phyloP scores from a whole-genome alignment of 805 yeast genomes.

The Yamadazyma kitorensis region DNA sequence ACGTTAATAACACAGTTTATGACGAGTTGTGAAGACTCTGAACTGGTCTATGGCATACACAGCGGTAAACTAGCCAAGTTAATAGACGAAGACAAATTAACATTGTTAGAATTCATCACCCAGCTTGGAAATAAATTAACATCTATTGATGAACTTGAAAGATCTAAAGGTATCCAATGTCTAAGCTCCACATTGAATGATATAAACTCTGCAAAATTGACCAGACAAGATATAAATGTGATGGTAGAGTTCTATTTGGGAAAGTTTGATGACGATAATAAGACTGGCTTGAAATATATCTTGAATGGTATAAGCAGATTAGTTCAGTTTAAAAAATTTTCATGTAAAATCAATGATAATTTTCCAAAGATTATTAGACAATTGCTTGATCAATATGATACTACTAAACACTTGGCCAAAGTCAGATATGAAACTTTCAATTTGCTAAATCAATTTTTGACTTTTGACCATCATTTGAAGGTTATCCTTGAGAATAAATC shows the following conservation, averaged over 20 bases:
- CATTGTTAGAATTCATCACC: conserved; percentile 54
- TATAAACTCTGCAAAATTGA: conserved; percentile 23
- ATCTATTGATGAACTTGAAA: conserved; percentile 50
- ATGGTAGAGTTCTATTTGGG: conserved; percentile 57
- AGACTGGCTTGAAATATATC: conserved; percentile 48
- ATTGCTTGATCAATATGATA: conserved; percentile 44
- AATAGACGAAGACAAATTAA: conserved; percentile 19
- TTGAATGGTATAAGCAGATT: conserved; percentile 54
- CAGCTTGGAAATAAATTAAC: conserved; percentile 61
- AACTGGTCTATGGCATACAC: conserved; percentile 13
- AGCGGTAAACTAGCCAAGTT: conserved; percentile 22
- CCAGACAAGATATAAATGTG: conserved; percentile 49
- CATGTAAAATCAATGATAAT: conserved; percentile 25
- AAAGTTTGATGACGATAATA: conserved; percentile 75
- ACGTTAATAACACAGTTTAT: conserved; percentile 37
- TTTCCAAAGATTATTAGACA: conserved; percentile 35
- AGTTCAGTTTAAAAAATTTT: conserved; percentile 49
- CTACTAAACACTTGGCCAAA: conserved; percentile 58
- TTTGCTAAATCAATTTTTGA: conserved; percentile 26
- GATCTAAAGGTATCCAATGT: conserved; percentile 47
- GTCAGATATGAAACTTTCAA: conserved; percentile 59
- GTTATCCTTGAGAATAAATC: conserved; percentile 10
- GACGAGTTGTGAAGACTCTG: conserved; percentile 27
- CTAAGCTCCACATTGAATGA: conserved; percentile 33
- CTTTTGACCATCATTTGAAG: conserved; percentile 16